Evolutionary conservation across 2,329 filamentous ascomycete genomes (phyloP).

Genomic region (Aspergillus tanneri): DNA sequence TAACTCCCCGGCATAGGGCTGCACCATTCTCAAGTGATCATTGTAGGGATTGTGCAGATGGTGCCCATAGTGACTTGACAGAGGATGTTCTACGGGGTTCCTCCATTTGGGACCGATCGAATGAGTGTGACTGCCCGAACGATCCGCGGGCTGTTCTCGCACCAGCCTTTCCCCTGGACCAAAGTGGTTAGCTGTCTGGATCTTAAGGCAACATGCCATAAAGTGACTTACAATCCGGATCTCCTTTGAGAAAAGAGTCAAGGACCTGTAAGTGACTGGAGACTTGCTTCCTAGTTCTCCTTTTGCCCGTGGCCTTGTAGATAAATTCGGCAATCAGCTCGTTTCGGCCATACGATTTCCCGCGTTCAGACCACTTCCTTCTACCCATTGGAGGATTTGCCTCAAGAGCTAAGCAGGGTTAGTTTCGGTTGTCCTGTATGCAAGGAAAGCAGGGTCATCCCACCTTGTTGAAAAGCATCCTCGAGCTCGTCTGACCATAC

Average conservation of each 20-base stretch:
- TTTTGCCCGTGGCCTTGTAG: slow-evolving; percentile 53
- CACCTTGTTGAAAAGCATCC: slow-evolving; percentile 50
- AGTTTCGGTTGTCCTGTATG: slow-evolving; percentile 12
- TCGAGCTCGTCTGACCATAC: slow-evolving; percentile 50
- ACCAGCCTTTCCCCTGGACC: slow-evolving; percentile 40
- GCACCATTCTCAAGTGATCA: slow-evolving; percentile 33
- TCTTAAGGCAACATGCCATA: neutral
- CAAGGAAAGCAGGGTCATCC: slow-evolving; percentile 7
- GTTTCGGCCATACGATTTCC: slow-evolving; percentile 59
- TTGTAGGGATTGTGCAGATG: slow-evolving; percentile 30
- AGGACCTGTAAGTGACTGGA: slow-evolving; percentile 65
- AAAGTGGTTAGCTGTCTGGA: slow-evolving; percentile 2
- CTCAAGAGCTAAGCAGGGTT: slow-evolving; percentile 46
- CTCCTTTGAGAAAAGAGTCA: slow-evolving; percentile 54
- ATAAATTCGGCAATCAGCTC: slow-evolving; percentile 62
- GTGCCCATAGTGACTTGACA: slow-evolving; percentile 32
- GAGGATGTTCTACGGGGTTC: slow-evolving; percentile 32
- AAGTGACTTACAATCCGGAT: slow-evolving; percentile 51
- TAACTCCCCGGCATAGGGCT: slow-evolving; percentile 35
- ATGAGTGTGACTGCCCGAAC: slow-evolving; percentile 34
- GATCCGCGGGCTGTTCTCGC: slow-evolving; percentile 35
- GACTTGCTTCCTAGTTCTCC: slow-evolving; percentile 58
- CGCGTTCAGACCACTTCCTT: slow-evolving; percentile 52
- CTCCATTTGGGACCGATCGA: slow-evolving; percentile 34
- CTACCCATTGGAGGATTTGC: slow-evolving; percentile 59